A percentile compares a stretch with the other conserved stretches of the same genome.
These are phyloP conservation scores for Sordariomycetes sp. DNA, from an alignment of 2,329 filamentous ascomycete genomes.

Conservation along the genomic window DNA sequence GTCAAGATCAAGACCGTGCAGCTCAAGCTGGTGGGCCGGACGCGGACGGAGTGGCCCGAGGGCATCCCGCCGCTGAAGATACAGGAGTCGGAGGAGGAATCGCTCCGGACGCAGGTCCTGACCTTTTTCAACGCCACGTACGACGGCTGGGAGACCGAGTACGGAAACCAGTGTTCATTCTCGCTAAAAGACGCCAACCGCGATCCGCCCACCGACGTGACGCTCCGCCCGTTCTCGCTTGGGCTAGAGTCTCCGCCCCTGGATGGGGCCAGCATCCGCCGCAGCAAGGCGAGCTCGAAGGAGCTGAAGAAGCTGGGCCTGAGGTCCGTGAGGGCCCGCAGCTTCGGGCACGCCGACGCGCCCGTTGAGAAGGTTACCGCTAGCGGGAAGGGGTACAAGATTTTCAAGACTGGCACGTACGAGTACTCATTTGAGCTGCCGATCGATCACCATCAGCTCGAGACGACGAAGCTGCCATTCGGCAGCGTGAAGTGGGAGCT, in stretches of 20 bases:
- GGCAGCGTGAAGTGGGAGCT: conserved; percentile 82
- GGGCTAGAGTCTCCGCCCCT: conserved; percentile 9
- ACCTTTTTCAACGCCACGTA: conserved; percentile 81
- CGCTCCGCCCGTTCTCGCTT: conserved; percentile 6
- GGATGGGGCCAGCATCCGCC: conserved; percentile 10
- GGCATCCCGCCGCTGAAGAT: conserved; percentile 81
- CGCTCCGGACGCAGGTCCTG: conserved; percentile 74
- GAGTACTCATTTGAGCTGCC: conserved; percentile 72
- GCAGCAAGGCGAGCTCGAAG: conserved; percentile 21
- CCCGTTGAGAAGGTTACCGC: conserved; percentile 36
- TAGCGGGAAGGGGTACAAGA: conserved; percentile 62
- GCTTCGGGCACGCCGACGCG: conserved; percentile 69
- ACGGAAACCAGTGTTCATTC: conserved; percentile 50
- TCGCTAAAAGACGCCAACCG: conserved; percentile 21
- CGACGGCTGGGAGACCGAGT: conserved; percentile 45
- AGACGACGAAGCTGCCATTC: conserved; percentile 78
- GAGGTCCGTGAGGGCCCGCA: conserved; percentile 69
- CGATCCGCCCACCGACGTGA: conserved; percentile 19
- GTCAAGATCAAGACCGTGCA: conserved; percentile 88
- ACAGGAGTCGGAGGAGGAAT: conserved; percentile 73
- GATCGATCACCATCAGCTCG: conserved; percentile 76
- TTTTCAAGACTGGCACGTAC: conserved; percentile 63
- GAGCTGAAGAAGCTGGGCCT: conserved; percentile 59
- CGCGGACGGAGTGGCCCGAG: conserved; percentile 91
- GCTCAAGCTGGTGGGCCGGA: conserved; percentile 72